These are phyloP conservation scores for Metschnikowia aberdeeniae DNA, from an alignment of 805 yeast species.

Conservation along the genomic window DNA sequence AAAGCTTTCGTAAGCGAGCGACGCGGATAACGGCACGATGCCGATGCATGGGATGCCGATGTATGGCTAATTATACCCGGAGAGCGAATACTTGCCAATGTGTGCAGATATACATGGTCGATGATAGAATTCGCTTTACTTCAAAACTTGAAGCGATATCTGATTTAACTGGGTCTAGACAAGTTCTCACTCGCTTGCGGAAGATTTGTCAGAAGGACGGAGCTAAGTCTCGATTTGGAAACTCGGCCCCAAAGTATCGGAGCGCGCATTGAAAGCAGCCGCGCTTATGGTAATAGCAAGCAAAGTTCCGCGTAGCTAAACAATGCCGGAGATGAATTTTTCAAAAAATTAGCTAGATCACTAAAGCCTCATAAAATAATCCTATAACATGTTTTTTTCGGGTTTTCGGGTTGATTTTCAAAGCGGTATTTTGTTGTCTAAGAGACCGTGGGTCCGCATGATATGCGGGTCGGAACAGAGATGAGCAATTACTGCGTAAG, in stretches of 20 bases:
- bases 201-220: not conserved
- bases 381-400: not conserved
- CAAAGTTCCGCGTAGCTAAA: not conserved
- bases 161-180: too few relatives aligned
- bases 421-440: not conserved
- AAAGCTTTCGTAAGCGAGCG: not conserved
- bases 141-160: too few relatives aligned
- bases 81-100: too few relatives aligned
- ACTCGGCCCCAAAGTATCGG: not conserved
- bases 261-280: slow-evolving; percentile 3
- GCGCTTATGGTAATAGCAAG: slow-evolving; percentile 1
- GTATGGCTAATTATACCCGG: too few relatives aligned
- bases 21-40: not conserved
- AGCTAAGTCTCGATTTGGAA: not conserved
- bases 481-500: slow-evolving; percentile 4
- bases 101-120: too few relatives aligned
- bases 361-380: not conserved
- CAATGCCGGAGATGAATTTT: not conserved
- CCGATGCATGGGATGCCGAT: too few relatives aligned
- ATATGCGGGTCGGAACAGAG: slow-evolving; percentile 1
- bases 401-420: not conserved
- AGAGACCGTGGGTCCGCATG: not conserved
- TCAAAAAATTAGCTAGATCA: not conserved
- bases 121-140: too few relatives aligned
- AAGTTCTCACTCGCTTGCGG: not conserved